Base-by-base conservation (phyloP, 306 rosid species). In the Glycine tomentella region DNA sequence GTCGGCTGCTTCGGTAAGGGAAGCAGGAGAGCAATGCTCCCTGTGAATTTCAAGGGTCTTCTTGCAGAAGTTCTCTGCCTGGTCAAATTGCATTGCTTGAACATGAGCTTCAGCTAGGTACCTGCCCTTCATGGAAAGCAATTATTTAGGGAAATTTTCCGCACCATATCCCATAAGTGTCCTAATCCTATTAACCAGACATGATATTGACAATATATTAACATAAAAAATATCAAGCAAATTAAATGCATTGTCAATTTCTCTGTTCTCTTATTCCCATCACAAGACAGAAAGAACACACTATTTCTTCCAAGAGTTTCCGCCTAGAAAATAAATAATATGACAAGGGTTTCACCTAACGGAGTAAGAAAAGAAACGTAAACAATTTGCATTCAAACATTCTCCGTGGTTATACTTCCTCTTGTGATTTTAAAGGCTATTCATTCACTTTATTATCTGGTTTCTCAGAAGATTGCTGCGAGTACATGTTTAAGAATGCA, bases 21-120 rank as follows among this genome's bases (percentile, higher is more conserved):
- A 94, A 9, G 97, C 94, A n/a, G 97, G 92, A 31, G 94, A 80
- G 36, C 86, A 90, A 68, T 87, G 92, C 83, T 85, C 78, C 81
- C 84, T 86, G 56, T 89, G 97, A 64, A 94, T 90, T 77, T 92
- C 94, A 3, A 94, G 90, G 10, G 90, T 84, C 84, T 81, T 94
- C 85, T 87, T 91, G 75, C 98, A 87, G 69, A 86, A 89, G 13
- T 79, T 82, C 89, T 91, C 97, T 3, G 98, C 98, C 72, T 90
- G 95, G 6, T 94, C 89, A 53, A 94, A 91, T 78, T 94, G 97
- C 97, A 92, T 85, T 55, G 93, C 97, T 90, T 92, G 94, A 81
- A 94, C 96, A 79, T 94, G 93, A 2, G 98, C 97, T 89, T 94
- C 97, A 34, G 98, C 98, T 84, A 92, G 88, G 90, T 92, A 92